Evolutionary conservation across 2,329 filamentous ascomycete species (phyloP).

Genomic region (Teratosphaeria viscida): DNA sequence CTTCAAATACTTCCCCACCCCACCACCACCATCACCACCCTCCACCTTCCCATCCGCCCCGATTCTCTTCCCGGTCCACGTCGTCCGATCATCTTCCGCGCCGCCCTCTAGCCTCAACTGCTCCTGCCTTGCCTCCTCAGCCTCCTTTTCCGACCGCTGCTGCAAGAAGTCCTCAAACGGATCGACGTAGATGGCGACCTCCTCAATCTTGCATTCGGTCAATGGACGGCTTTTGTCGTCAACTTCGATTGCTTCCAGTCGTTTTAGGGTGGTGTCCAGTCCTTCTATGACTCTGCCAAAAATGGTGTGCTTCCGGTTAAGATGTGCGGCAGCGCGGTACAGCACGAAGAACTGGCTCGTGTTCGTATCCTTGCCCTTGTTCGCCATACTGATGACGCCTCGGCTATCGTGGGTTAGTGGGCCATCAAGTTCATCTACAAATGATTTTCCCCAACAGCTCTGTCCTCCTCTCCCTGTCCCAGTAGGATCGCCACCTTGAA

Average conservation of each 20-base stretch:
- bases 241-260: constrained; percentile 66
- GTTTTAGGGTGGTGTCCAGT: constrained; percentile 47
- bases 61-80: constrained; percentile 92
- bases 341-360: constrained; percentile 91
- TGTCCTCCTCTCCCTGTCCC: constrained; percentile 84
- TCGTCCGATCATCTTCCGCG: constrained; percentile 78
- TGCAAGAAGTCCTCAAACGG: constrained; percentile 90
- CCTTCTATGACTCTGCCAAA: constrained; percentile 80
- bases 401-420: constrained; percentile 72
- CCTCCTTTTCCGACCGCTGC: constrained; percentile 44
- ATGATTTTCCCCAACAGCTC: constrained; percentile 90
- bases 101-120: constrained; percentile 56
- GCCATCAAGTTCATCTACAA: constrained; percentile 86
- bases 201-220: constrained; percentile 68
- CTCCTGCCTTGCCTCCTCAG: constrained; percentile 53
- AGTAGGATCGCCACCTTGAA: constrained; percentile 89
- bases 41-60: constrained; percentile 52
- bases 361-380: constrained; percentile 97
- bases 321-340: constrained; percentile 72
- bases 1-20: constrained; percentile 75
- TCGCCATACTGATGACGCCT: constrained; percentile 86
- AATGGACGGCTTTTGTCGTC: constrained; percentile 67
- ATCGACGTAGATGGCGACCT: constrained; percentile 79
- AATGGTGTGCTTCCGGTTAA: constrained; percentile 94
- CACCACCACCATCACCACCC: constrained; percentile 35